Percentiles rank a stretch among this genome's conserved stretches.
phyloP scores from a whole-genome alignment of 129 eudicot genomes.

The Flaveria sonorensis region DNA sequence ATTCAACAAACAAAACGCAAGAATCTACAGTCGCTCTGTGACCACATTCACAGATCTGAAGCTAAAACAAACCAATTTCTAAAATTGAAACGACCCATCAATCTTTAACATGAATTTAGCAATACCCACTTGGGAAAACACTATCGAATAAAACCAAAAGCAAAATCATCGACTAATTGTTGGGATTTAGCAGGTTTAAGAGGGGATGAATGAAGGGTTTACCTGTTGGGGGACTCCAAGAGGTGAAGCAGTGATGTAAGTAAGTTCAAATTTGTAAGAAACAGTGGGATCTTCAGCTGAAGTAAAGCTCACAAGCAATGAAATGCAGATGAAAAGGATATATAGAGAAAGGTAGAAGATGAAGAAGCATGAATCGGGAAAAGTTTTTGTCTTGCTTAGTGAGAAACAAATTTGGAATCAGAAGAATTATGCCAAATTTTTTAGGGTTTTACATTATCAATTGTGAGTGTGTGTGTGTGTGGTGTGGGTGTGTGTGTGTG shows the following conservation, averaged over 20 bases:
- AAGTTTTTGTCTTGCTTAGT: not conserved
- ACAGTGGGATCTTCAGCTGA: conserved; percentile 73
- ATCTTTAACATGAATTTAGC: not conserved
- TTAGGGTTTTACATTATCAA: conserved; percentile 61
- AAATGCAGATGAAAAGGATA: conserved; percentile 51
- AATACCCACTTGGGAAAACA: no score
- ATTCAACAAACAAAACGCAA: not conserved
- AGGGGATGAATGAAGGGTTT: conserved; percentile 3
- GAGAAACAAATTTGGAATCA: not conserved
- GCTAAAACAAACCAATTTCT: conserved; percentile 28
- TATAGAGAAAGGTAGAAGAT: conserved; percentile 37
- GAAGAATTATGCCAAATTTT: conserved; percentile 18
- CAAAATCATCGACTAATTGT: no score
- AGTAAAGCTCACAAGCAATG: conserved; percentile 50
- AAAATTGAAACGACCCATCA: conserved; percentile 21
- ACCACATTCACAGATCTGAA: conserved; percentile 55
- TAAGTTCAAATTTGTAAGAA: conserved; percentile 62
- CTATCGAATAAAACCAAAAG: no score
- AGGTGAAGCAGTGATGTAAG: conserved; percentile 92
- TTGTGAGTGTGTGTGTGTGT: not conserved
- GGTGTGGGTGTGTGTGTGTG: not conserved
- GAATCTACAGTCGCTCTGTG: no score
- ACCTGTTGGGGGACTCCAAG: conserved; percentile 96
- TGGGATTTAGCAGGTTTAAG: no score
- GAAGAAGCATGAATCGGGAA: conserved; percentile 43